phyloP scores from a whole-genome alignment of 1,139 yeast genomes.

The Geotrichum siamense region DNA sequence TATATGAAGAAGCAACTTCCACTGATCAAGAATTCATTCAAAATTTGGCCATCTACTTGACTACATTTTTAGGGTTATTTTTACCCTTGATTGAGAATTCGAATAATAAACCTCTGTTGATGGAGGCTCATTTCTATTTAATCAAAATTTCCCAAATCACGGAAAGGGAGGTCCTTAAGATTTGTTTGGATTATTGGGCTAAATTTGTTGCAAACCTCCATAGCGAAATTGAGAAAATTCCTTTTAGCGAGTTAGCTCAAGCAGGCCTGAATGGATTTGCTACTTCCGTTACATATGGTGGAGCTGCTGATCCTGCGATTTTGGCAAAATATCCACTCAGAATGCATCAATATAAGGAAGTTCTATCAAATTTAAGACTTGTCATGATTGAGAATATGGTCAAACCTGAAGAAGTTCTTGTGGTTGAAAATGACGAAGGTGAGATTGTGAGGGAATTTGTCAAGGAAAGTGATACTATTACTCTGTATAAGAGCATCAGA shows the following conservation, averaged over 20 bases:
- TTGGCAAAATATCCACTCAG: constrained; percentile 73
- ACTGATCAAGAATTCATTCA: constrained; percentile 90
- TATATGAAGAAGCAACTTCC: constrained; percentile 70
- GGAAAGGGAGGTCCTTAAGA: constrained; percentile 92
- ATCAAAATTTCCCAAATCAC: constrained; percentile 84
- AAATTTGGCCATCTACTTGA: constrained; percentile 88
- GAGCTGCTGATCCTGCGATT: constrained; percentile 80
- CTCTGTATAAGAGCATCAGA: constrained; percentile 88
- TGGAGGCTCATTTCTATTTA: constrained; percentile 71
- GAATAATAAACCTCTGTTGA: constrained; percentile 52
- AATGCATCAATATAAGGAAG: constrained; percentile 69
- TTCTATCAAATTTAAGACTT: constrained; percentile 74
- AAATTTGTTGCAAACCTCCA: constrained; percentile 72
- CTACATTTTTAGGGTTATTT: constrained; percentile 77
- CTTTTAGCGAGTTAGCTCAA: constrained; percentile 65
- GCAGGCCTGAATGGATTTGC: constrained; percentile 36
- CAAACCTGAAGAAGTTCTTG: constrained; percentile 93
- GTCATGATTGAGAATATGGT: constrained; percentile 97
- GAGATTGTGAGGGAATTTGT: constrained; percentile 97
- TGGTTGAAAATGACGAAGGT: constrained; percentile 98
- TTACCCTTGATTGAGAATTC: constrained; percentile 64
- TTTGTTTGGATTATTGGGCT: constrained; percentile 92
- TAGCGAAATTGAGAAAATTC: constrained; percentile 77
- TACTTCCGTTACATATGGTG: constrained; percentile 46
- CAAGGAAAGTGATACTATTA: constrained; percentile 94